Conservation (phyloP, 2,329 filamentous ascomycete genomes). For the Sclerotiophoma versabilis region DNA sequence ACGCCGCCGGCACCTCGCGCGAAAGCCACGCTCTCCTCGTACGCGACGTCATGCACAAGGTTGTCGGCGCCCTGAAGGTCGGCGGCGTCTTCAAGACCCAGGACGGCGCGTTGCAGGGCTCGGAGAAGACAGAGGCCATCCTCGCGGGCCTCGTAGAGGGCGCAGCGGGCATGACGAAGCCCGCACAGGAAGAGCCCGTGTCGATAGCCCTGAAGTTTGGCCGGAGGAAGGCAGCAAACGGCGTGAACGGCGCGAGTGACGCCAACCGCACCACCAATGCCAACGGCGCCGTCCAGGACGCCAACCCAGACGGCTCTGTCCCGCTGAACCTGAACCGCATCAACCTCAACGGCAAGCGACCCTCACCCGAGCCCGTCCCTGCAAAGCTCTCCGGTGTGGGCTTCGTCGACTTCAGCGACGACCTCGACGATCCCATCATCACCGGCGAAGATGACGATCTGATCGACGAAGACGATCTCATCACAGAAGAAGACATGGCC, state of each 20-base stretch:
- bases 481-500: slow-evolving; percentile 84
- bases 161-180: slow-evolving; percentile 75
- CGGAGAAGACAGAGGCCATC: slow-evolving; percentile 78
- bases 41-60: slow-evolving; percentile 70
- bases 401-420: slow-evolving; percentile 69
- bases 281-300: slow-evolving; percentile 27
- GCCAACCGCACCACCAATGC: slow-evolving; percentile 28
- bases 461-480: slow-evolving; percentile 87
- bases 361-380: slow-evolving; percentile 43
- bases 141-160: slow-evolving; percentile 77
- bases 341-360: slow-evolving; percentile 53
- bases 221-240: slow-evolving; percentile 63
- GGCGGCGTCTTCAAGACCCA: slow-evolving; percentile 74
- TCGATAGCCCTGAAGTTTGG: slow-evolving; percentile 70
- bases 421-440: slow-evolving; percentile 63
- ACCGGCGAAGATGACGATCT: slow-evolving; percentile 76
- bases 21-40: slow-evolving; percentile 72
- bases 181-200: slow-evolving; percentile 64
- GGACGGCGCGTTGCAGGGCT: slow-evolving; percentile 64
- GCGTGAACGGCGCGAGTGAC: slow-evolving; percentile 25
- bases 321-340: slow-evolving; percentile 35
- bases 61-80: slow-evolving; percentile 74
- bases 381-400: slow-evolving; percentile 47
- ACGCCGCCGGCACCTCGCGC: slow-evolving; percentile 68
- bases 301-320: slow-evolving; percentile 49